phyloP scores from a whole-genome alignment of 2,329 filamentous ascomycete genomes.

The Beauveria pseudobassiana region DNA sequence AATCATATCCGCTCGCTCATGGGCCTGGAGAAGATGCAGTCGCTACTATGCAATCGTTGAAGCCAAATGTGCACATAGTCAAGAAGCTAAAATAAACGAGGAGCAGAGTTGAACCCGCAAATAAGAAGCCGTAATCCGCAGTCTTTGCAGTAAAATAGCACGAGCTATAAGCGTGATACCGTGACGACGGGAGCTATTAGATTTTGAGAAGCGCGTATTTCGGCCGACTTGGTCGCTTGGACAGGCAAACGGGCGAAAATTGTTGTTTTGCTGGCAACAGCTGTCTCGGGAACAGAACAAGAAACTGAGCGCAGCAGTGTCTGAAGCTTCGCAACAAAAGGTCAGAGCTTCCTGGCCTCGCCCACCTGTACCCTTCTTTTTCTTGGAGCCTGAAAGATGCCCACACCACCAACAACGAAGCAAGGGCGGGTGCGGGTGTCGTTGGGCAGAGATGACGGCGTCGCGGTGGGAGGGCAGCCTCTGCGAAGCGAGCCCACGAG shows the following conservation, averaged over 20 bases:
- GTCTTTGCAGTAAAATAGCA: background rate
- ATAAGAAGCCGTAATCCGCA: background rate
- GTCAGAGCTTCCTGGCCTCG: background rate
- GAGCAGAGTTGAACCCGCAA: background rate
- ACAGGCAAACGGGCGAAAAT: background rate
- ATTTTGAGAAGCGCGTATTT: background rate
- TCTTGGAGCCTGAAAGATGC: background rate
- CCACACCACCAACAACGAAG: slow-evolving; percentile 10
- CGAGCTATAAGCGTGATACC: background rate
- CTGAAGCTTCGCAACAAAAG: background rate
- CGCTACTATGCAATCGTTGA: slow-evolving; percentile 14
- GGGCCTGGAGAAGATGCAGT: slow-evolving; percentile 13
- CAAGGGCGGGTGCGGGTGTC: background rate
- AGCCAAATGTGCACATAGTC: slow-evolving; percentile 19
- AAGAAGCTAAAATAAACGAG: slow-evolving; percentile 4
- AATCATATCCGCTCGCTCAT: slow-evolving; percentile 13
- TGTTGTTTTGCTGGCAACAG: background rate
- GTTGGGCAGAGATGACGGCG: background rate
- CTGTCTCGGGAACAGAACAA: background rate
- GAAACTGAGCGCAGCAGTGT: background rate
- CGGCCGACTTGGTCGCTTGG: background rate
- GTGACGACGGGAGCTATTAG: background rate
- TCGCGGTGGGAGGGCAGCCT: background rate
- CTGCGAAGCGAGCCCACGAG: background rate
- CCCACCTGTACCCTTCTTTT: background rate